Percentiles rank a stretch among this genome's conserved stretches.
phyloP scores from a whole-genome alignment of 495 filamentous ascomycete genomes.

The Bombardia bombarda region DNA sequence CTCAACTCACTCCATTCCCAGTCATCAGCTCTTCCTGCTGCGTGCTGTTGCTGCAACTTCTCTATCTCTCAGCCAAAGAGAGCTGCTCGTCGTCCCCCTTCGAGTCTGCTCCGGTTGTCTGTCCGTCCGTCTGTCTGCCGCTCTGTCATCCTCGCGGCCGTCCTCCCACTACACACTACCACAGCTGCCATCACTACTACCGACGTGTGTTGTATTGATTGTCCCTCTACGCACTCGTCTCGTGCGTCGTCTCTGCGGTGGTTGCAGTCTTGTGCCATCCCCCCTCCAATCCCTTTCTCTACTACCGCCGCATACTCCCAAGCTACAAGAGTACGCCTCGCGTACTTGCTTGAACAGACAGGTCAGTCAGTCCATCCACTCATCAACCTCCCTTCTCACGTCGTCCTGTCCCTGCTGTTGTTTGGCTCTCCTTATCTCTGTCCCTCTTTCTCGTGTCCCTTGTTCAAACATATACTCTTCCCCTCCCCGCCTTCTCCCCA shows the following conservation, averaged over 20 bases:
- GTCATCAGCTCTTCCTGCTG: conserved; percentile 4
- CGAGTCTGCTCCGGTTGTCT: too few species aligned
- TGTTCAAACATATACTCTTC: conserved; percentile 1
- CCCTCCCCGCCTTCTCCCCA: conserved; percentile 4
- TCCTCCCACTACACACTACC: neutral
- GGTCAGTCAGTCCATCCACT: conserved; percentile 31
- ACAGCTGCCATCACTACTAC: neutral
- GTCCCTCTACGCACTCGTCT: neutral
- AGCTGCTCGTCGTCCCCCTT: conserved; percentile 10
- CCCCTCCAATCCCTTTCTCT: conserved; percentile 5
- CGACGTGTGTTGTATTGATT: conserved; percentile 2
- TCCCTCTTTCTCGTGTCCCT: conserved; percentile 5
- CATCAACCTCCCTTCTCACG: conserved; percentile 16
- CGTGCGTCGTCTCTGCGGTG: neutral
- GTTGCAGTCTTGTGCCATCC: conserved; percentile 4
- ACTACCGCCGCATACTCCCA: conserved; percentile 8
- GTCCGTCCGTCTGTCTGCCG: neutral
- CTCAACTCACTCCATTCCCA: too few species aligned
- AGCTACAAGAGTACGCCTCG: neutral
- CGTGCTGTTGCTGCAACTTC: conserved; percentile 7
- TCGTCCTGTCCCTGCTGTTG: conserved; percentile 17
- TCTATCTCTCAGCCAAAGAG: conserved; percentile 23
- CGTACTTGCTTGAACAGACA: conserved; percentile 25
- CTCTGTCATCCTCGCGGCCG: too few species aligned
- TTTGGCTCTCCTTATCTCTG: conserved; percentile 20